Base-by-base conservation (phyloP, 2,329 filamentous ascomycete genomes). In the Bipolaris sorokiniana region DNA sequence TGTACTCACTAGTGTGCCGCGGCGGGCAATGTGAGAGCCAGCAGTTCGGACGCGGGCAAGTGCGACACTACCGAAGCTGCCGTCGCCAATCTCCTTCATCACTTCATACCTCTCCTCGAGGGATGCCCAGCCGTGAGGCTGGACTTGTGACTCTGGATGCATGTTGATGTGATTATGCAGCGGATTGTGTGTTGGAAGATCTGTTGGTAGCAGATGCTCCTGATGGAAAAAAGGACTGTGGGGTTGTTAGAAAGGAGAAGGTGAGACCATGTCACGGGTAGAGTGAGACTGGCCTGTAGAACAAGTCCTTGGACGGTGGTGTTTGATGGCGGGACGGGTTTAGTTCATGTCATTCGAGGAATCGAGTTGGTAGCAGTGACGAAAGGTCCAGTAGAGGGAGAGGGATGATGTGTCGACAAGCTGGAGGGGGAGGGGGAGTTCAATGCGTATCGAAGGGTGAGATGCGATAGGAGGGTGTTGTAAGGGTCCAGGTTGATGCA, bases 21-120 rank as follows among this genome's bases (percentile, higher is more conserved):
- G 86, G 67, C 92, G 90, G 70, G 94, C 94, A 64, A 97, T 86
- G 75, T 88, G 90, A 68, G 93, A 89, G 73, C 95, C 95, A 62
- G 93, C 94, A 66, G 90, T 92, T 72, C 95, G 88, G 65, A 97
- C 93, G 77, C 95, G 88, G 67, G 94, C 95, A 62, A 99, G 84
- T 57, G 91, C 90, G 63, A 99, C 95, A 74, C 92, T 98, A 58
- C 95, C 95, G 76, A 99, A 99, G 81, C 95, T 98, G 67, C 95
- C 95, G 86, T 99, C 95, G 48, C 95, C 95, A 76, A 99, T 96
- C 73, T 99, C 95, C 80, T 98, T 99, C 75, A 99, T 82, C 53
- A 99, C 88, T 78, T 99, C 94, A 76, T 97, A 99, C 68, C 93
- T 88, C 75, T 99, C 95, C 76, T 97, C 93, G 51, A 99, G 86